Base-by-base conservation (phyloP, 2,329 filamentous ascomycete genomes). In the Leptographium galeiforme region DNA sequence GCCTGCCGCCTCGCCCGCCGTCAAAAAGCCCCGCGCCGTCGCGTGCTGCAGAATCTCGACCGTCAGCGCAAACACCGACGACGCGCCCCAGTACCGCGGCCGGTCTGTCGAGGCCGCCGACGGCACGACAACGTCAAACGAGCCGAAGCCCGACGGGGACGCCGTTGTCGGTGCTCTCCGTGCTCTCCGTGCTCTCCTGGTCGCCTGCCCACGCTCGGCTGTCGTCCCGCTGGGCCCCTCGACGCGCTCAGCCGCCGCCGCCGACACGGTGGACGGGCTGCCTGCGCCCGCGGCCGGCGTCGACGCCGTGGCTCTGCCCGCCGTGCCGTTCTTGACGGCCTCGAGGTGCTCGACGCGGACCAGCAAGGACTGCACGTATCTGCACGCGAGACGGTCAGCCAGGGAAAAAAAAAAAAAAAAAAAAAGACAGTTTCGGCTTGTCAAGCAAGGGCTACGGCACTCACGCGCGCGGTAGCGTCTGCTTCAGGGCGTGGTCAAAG, bases 31-130 rank as follows among this genome's bases (percentile, higher is more conserved):
- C 10, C 54, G 57, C 0, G 36, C 36, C 2, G 47, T 49, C 2
- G 57, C 57, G 45, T 58, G 50, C 33, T 58, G 57, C 2, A 58
- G 39, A 13, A 58, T 46, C 54, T 58, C 57, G 6, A 58, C 56
- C 4, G 56, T 55, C 32, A 58, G 46, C 1, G 56, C 52, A 45
- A 58, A 58, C 2, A 57, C 53, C 1, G 57, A 58, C 4, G 54
- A 57, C 4, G 57, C 48, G 30, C 57, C 57, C 57, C 57, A 58
- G 43, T 57, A 58, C 6, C 50, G 56, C 14, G 56, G 53, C 40
- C 50, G 53, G 30, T 51, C 54, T 0, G 48, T 32, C 4, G 52
- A 33, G 2, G 48, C 18, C 0, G 48, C 18, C 1, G 54, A 57
- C 7, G 57, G 56, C 0, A 58, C 55, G 44, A 58, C 41, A 12